Evolutionary conservation across 768 basidiomycete genomes (phyloP), one percentile per base, ranked within the genome.

Genomic region (Pleurotus citrinopileatus): DNA sequence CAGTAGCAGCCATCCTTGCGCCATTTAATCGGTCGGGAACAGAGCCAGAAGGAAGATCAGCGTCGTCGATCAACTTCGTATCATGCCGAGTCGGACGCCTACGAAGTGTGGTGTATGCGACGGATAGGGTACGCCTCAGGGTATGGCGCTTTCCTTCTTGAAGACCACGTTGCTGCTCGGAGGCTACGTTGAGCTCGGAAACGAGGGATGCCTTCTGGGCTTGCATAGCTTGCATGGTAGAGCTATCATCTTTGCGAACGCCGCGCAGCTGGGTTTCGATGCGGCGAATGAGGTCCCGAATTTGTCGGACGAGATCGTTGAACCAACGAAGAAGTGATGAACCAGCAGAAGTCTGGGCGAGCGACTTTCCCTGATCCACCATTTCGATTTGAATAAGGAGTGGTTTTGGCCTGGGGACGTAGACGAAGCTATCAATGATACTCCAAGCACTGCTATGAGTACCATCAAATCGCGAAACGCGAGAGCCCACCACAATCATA

Each of bases 281-380:
- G 17, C 48, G 48, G n/a, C 48, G 48, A 25, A 51, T 51, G 20
- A 51, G 34, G 15, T 51, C 48, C 6, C 48, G 48, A 13, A 51
- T 51, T 25, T 51, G 29, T 4, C 34, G 48, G 34, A 51, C 37
- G 34, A 51, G 34, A 23, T 51, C 48, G 34, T 26, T 23, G 19
- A 51, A 32, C 48, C 48, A 51, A 12, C 48, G 48, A 19, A 50
- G 48, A 26, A 50, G 48, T 4, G 27, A 19, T 8, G 15, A 6
- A 9, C 48, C 48, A 8, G 53, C 53, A 4, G 53, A 43, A 8
- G 53, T 54, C 20, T 37, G 17, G 12, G 32, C 6, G 13, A 54
- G 29, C 13, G 17, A 23, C 17, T 54, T 54, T 15, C 34, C 44
- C 36, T 54, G 15, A 27, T 54, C 53, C 13, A 54, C 53, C 19